Conservation (phyloP, 2,329 filamentous ascomycete genomes). For the Pseudocercospora vitis region DNA sequence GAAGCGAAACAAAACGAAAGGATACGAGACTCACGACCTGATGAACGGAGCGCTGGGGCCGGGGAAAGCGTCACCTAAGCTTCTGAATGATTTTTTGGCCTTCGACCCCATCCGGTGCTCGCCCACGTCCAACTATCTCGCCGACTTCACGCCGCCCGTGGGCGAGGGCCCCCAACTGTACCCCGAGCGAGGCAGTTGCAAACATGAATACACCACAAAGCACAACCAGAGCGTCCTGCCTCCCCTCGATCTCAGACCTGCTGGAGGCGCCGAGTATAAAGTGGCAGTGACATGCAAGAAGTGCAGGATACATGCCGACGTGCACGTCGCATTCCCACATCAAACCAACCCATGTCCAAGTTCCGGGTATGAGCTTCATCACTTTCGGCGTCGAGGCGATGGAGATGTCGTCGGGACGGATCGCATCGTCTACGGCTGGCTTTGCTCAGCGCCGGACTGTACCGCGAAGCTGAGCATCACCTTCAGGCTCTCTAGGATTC, state of each 20-base stretch:
- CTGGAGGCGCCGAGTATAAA: conserved; percentile 50
- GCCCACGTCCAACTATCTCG: conserved; percentile 47
- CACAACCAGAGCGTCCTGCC: conserved; percentile 54
- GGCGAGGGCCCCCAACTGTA: conserved; percentile 39
- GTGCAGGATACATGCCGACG: conserved; percentile 63
- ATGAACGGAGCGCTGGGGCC: no score
- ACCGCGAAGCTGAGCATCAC: conserved; percentile 54
- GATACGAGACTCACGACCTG: conserved; percentile 6
- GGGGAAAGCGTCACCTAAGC: conserved; percentile 53
- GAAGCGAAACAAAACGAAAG: no score
- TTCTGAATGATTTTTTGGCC: conserved; percentile 53
- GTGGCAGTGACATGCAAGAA: conserved; percentile 61
- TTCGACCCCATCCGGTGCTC: conserved; percentile 53
- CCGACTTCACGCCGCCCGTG: conserved; percentile 57
- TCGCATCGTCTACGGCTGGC: conserved; percentile 50
- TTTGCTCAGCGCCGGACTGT: conserved; percentile 61
- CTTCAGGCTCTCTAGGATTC: conserved; percentile 55
- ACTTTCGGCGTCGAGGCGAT: conserved; percentile 46
- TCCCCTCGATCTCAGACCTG: conserved; percentile 42
- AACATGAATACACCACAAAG: conserved; percentile 61
- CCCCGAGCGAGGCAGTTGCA: conserved; percentile 51
- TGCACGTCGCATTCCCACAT: conserved; percentile 53
- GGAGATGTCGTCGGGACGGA: conserved; percentile 18
- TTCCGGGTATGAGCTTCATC: conserved; percentile 58
- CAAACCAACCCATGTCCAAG: conserved; percentile 50